Base-by-base conservation (phyloP, 345 rosid species). In the Trapa bicornis region DNA sequence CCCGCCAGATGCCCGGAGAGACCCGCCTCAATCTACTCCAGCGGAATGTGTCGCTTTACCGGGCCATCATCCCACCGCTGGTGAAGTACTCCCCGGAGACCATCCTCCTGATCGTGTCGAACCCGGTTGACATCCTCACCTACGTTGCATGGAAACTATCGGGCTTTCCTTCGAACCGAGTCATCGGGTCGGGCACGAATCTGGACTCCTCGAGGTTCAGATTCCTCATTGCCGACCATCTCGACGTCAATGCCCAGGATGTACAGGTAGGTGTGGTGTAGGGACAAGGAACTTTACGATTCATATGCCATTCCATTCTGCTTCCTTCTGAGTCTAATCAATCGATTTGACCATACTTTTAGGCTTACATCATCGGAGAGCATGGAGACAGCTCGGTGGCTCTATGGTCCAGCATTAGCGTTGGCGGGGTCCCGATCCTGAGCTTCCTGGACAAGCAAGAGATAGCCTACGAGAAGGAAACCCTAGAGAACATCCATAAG, bases 311-410 rank as follows among this genome's bases (percentile, higher is more conserved):
- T 3, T 39, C 6, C 6, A 39, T 39, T 39, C 6, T 39, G 3
- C 6, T 39, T 41, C 7, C 7, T 41, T 45, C 48, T 11, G 11
- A 2, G 4, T 11, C 29, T 7, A 11, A 1, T 45, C 8, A 8
- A 42, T 42, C 1, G 11, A 13, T 35, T 35, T 4, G 11, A 15
- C 17, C 2, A 32, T 22, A 22, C 29, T 22, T 16, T 7, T 37
- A 93, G 99, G 99, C 96, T 9, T 90, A 65, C 70, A 88, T 94
- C 0, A 84, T 93, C 12, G 98, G 97, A 13, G 97, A 93, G 77
- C 98, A 90, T 63, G 98, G 98, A 16, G 98, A 93, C 77, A 90
- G 91, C 73, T 93, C 98, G 0, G 98, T 93, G 66, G 98, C 98
- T 3, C 64, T 93, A 35, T 93, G 98, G 98, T 93, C 98, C 0